These are phyloP conservation scores for Haplosporangium sp. DNA, from an alignment of 371 early-diverging fungal genomes.

Conservation along the genomic window DNA sequence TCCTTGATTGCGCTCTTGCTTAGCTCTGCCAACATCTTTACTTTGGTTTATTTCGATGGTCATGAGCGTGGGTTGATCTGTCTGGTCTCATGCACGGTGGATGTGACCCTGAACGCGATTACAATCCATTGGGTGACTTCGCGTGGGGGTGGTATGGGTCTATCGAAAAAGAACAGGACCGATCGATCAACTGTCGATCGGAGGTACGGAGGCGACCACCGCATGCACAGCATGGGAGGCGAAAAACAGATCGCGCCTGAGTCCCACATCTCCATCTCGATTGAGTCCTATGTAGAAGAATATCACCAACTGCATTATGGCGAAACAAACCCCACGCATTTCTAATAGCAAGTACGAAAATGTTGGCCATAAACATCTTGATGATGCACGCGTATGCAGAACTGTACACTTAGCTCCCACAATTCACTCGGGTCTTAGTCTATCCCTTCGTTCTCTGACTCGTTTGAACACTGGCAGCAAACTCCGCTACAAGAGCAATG, in stretches of 20 bases:
- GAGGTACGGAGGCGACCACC: constrained; percentile 4
- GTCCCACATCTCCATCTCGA: constrained; percentile 40
- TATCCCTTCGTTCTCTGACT: too few relatives aligned
- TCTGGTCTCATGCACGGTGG: constrained; percentile 42
- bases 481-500: too few relatives aligned
- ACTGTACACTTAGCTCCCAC: not conserved
- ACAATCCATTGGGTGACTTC: constrained; percentile 54
- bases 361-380: not conserved
- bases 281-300: constrained; percentile 48
- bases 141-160: constrained; percentile 24
- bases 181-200: constrained; percentile 7
- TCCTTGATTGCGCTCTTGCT: constrained; percentile 53
- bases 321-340: not conserved
- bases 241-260: constrained; percentile 45
- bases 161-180: too few relatives aligned
- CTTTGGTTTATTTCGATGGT: constrained; percentile 56
- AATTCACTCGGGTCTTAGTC: too few relatives aligned
- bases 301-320: constrained; percentile 43
- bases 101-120: constrained; percentile 52
- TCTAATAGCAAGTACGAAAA: not conserved
- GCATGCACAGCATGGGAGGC: constrained; percentile 1
- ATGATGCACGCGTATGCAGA: not conserved
- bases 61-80: constrained; percentile 58
- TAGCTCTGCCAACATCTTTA: constrained; percentile 57
- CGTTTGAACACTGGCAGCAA: too few relatives aligned